Base-by-base conservation (phyloP, 768 basidiomycete species). In the Rhodotorula toruloides region DNA sequence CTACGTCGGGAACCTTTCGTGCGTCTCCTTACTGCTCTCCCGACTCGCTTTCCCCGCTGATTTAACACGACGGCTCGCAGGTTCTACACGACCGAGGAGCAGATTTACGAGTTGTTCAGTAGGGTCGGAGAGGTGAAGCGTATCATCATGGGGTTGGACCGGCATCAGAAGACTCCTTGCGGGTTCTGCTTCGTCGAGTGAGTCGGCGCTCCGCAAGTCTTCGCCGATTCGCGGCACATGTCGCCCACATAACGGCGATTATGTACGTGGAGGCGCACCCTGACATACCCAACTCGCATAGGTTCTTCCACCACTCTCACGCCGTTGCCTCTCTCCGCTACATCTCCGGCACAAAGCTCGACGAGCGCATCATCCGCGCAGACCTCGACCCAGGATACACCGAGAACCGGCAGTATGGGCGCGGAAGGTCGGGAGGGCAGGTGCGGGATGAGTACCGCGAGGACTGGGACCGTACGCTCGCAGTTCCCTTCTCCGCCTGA, bases 401-500 rank as follows among this genome's bases (percentile, higher is more conserved):
- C 75, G 96, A 99, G 76, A 94, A 94, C 21, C 82, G 96, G 68
- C 96, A 99, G 78, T 99, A 97, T 69, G 96, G 96, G 37, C 82
- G 96, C 67, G 96, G 96, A 34, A 97, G 93, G 78, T 93, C 90
- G 71, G 96, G 96, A 39, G 96, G 96, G 5, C 93, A 96, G 81
- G 89, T 82, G 57, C 84, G 94, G 72, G 96, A 99, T 76, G 96
- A 99, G 76, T 96, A 96, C 77, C 81, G 96, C 68, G 87, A 93
- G 76, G 94, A 98, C 77, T 99, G 60, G 60, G 66, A 67, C 32
- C 42, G 65, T 67, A 17, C 32, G 65, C 0, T 21, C 3, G 3
- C 36, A 27, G 22, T 36, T 36, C 25, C 14, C 8, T 13, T 21
- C 36, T 11, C 56, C 34, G 25, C 27, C n/a, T 11, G 8, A 29